Evolutionary conservation across 129 eudicot genomes (phyloP), one percentile per base, ranked within the genome.

Genomic region (Erigeron canadensis): DNA sequence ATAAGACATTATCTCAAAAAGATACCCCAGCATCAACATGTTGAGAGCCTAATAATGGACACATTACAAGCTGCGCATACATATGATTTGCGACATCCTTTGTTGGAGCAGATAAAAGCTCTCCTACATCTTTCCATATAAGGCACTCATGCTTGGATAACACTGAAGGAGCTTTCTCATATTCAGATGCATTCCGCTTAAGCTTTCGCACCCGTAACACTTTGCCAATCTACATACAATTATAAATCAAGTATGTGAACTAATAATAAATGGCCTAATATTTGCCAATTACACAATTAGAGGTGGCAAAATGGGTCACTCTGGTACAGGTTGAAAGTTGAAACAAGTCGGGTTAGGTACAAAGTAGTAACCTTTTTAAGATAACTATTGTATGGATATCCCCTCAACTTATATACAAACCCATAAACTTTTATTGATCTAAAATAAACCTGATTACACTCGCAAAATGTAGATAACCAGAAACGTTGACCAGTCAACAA

Each of bases 11-110:
- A 28, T 28, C 3, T 28, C 34, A 28, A 28, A 28, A 28, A 28
- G 16, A 54, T 86, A 93, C 98, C 95, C 98, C 98, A 2, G 98
- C 76, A 80, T 93, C 98, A 87, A 93, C 86, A 63, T 85, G 82
- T 53, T 83, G 83, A 76, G 95, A 55, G 64, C 96, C 98, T 77
- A 93, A 73, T 67, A 89, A 71, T 15, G 96, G 92, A 65, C 83
- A 80, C 86, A 93, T 80, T 22, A 93, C 90, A 71, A 79, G 81
- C 62, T 80, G 78, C 50, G 86, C 95, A 72, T 82, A 93, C 11
- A 80, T 72, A 42, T 82, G 89, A 47, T 89, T 86, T 45, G 86
- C 95, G 60, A 81, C 66, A 69, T 93, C 96, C 73, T 76, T 84
- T 18, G 86, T 77, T 40, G 88, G 82, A 43, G 96, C 88, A 34